These are phyloP conservation scores for Coprinopsis strossmayeri DNA, from an alignment of 768 basidiomycete species.

Conservation along the genomic window DNA sequence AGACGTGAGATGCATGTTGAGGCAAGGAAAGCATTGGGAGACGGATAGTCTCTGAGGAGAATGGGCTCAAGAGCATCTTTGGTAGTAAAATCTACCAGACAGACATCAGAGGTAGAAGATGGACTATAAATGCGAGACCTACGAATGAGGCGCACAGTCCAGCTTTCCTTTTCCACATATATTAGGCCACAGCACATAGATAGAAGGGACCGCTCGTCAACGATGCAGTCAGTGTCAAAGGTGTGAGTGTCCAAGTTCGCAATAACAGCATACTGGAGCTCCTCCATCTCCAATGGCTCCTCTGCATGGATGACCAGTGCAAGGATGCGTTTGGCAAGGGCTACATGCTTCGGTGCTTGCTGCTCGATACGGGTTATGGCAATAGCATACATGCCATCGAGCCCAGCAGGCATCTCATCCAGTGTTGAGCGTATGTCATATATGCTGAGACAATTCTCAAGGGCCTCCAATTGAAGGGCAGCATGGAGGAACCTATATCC, in stretches of 20 bases:
- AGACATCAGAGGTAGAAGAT: no score
- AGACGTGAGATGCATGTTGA: neutral
- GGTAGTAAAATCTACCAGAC: neutral
- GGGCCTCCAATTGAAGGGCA: neutral
- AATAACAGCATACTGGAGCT: neutral
- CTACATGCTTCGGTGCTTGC: neutral
- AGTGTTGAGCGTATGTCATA: neutral
- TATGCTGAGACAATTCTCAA: neutral
- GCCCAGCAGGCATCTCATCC: neutral
- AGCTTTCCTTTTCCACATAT: neutral
- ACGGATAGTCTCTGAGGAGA: neutral
- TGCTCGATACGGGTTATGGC: neutral
- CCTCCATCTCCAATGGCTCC: neutral
- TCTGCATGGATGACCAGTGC: neutral
- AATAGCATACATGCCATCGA: neutral
- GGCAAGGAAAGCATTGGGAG: neutral
- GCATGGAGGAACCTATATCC: neutral
- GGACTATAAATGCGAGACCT: neutral
- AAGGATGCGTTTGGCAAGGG: neutral
- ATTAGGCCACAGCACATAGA: neutral
- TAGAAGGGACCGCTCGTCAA: neutral
- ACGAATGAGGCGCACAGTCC: neutral
- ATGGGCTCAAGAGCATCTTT: neutral
- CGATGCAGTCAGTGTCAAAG: neutral
- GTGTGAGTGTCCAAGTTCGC: neutral